phyloP scores from a whole-genome alignment of 495 filamentous ascomycete species.

The Penicillium daleae region DNA sequence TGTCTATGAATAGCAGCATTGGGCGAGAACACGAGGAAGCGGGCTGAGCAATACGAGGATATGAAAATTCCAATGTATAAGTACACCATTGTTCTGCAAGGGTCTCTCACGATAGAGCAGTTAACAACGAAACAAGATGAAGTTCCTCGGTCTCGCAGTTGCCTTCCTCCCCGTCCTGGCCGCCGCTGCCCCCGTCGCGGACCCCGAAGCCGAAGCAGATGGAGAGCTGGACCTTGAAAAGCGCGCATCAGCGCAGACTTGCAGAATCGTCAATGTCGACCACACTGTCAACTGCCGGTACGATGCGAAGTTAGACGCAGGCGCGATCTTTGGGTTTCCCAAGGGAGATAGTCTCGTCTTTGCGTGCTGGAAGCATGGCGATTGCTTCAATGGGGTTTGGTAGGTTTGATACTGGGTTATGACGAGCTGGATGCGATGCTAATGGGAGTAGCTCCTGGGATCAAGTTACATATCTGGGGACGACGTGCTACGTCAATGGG shows the following conservation, averaged over 20 bases:
- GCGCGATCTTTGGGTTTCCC: constrained; percentile 13
- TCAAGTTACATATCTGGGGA: constrained; percentile 10
- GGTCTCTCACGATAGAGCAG: neutral
- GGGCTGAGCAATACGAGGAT: constrained; percentile 2
- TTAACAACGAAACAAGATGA: constrained; percentile 6
- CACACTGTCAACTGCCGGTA: constrained; percentile 12
- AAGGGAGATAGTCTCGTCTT: constrained; percentile 12
- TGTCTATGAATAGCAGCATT: constrained; percentile 11
- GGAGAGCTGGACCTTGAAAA: constrained; percentile 12
- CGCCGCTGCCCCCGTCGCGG: constrained; percentile 3
- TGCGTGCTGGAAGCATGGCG: constrained; percentile 15
- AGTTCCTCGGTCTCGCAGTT: constrained; percentile 1
- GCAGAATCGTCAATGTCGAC: constrained; percentile 13
- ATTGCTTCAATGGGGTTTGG: constrained; percentile 15
- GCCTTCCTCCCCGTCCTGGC: constrained; percentile 5
- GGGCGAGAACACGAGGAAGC: constrained; percentile 11
- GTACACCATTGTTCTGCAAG: constrained; percentile 6
- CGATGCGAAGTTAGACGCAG: constrained; percentile 7
- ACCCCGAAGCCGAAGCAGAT: constrained; percentile 7
- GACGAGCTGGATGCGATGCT: neutral
- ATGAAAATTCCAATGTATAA: constrained; percentile 8
- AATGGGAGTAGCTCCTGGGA: constrained; percentile 12
- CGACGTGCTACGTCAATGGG: constrained; percentile 13
- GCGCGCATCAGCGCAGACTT: constrained; percentile 11
- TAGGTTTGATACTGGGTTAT: constrained; percentile 10